These are phyloP conservation scores for Coemansia sp. DNA, from an alignment of 192 early-diverging fungal genomes.

Conservation along the genomic window DNA sequence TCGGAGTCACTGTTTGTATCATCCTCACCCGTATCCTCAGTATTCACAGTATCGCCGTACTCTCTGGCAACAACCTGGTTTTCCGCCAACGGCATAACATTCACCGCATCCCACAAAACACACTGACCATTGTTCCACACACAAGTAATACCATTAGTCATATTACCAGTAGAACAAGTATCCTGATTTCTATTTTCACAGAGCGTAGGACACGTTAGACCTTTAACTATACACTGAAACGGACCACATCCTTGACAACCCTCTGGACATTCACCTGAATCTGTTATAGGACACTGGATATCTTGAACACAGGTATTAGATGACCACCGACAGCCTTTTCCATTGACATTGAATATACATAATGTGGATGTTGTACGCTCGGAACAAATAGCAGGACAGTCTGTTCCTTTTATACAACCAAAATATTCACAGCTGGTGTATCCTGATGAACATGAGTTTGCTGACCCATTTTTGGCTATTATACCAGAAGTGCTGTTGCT, in stretches of 20 bases:
- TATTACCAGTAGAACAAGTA: no score
- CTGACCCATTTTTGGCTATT: background rate
- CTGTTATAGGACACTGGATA: constrained; percentile 3
- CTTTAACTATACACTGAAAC: constrained; percentile 6
- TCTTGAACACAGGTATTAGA: background rate
- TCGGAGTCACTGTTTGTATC: no score
- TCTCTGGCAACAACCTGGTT: background rate
- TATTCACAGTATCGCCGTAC: no score
- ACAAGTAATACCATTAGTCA: no score
- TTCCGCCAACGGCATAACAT: background rate
- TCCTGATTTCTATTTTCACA: background rate
- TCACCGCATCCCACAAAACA: constrained; percentile 6
- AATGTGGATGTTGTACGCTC: background rate
- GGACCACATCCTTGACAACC: constrained; percentile 12
- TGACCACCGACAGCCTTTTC: constrained; percentile 10
- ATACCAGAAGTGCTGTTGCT: background rate
- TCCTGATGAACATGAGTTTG: background rate
- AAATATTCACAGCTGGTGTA: constrained; percentile 5
- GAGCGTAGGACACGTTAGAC: background rate
- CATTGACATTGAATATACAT: constrained; percentile 3
- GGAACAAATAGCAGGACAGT: constrained; percentile 1
- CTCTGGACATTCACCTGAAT: background rate
- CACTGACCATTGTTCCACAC: background rate
- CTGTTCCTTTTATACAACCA: background rate
- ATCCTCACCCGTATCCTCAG: no score